Base-by-base conservation (phyloP, 2,329 filamentous ascomycete species). In the Arthrobotrys sphaeroides region DNA sequence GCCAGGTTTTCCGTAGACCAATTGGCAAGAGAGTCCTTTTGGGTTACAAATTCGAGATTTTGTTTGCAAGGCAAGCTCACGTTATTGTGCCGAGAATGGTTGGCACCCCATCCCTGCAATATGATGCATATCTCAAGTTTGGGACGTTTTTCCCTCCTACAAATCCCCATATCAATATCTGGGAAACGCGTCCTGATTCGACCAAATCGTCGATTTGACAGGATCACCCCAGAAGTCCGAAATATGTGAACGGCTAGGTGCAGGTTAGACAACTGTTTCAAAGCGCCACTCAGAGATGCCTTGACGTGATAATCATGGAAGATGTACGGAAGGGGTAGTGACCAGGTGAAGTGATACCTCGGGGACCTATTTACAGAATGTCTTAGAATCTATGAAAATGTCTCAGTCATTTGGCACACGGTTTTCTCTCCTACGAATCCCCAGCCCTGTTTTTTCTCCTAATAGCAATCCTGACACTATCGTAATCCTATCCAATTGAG, bases 371-470 rank as follows among this genome's bases (percentile, higher is more conserved):
- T 60, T 45, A 43, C 36, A 42, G 55, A 22, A 53, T 70, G 66
- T 70, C 66, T 70, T 45, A 59, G 66, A 70, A 62, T 70, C 66
- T 36, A 18, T 2, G 57, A 47, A 70, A 70, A 70, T 70, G 66
- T 70, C 66, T 70, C 57, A 69, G 9, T 2, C 28, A 20, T 43
- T n/a, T 42, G 33, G 26, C 36, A 31, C 40, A 59, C 26, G 22
- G 18, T 13, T 43, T 18, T 60, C 22, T 43, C 20, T 59, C 20
- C 45, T 33, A 18, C 33, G 16, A 55, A 55, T 38, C 31, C 51
- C 28, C 31, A 53, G 47, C 31, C 51, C 18, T 12, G 5, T n/a
- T n/a, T 22, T 22, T 13, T n/a, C n/a, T n/a, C n/a, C n/a, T n/a
- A n/a, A 36, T 22, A 20, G 3, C 9, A 36, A 13, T 9, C 28